Base-by-base conservation (phyloP, 306 rosid species). In the Fagus sylvatica region DNA sequence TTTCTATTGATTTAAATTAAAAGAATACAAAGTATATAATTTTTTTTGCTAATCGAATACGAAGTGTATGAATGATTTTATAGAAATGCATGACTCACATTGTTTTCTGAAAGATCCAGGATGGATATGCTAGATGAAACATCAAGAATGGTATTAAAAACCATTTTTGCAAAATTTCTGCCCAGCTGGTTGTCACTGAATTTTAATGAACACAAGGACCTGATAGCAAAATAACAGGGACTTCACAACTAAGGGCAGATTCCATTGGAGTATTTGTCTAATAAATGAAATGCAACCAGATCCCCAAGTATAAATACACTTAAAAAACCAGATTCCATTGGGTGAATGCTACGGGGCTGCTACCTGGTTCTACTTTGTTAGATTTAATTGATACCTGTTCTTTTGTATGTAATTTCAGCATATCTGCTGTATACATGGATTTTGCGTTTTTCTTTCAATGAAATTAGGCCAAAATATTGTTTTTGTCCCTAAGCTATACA, bases 41-140 rank as follows among this genome's bases (percentile, higher is more conserved):
- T 46, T 46, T 13, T 46, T 46, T 46, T 1, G 51, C 15, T 10
- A 46, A 46, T 46, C 51, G 39, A 71, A 72, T 54, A 16, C 28
- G 4, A 53, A 77, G 70, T 53, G 72, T 74, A 80, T 33, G 62
- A 85, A 28, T 62, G n/a, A 53, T 56, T 41, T 33, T n/a, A 40
- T n/a, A 75, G 55, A 78, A 76, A 76, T 57, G 78, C 79, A 64
- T 59, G 79, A 78, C 94, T 87, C 84, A 95, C 98, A 48, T 78
- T 78, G 85, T 95, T 95, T 36, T 84, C 93, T 73, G 98, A 91
- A 79, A 95, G 95, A 81, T 95, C 98, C 72, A 91, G 97, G 81
- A 83, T 75, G 71, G 92, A 87, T 83, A 91, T 83, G 87, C 82
- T 36, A 75, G 97, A 91, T 7, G 93, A 88, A 85, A 87, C 81